A percentile compares a stretch with the other conserved stretches of the same genome.
These are phyloP conservation scores for Bipolaris gigantea DNA, from an alignment of 2,329 filamentous ascomycete genomes.

Conservation along the genomic window DNA sequence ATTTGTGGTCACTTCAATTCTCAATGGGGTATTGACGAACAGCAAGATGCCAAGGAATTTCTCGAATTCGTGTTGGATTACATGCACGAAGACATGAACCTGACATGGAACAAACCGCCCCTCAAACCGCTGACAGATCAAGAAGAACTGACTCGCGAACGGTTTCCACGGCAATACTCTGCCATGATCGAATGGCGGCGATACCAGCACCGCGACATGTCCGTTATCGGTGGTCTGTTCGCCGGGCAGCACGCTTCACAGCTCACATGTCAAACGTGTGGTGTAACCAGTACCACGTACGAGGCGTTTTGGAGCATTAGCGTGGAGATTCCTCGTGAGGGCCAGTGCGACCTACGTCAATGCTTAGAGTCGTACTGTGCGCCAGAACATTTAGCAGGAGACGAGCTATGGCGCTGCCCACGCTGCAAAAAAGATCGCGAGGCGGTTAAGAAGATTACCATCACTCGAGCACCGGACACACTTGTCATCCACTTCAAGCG, in stretches of 20 bases:
- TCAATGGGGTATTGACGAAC: constrained; percentile 71
- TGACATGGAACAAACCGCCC: constrained; percentile 61
- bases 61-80: constrained; percentile 79
- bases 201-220: constrained; percentile 69
- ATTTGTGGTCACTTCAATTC: constrained; percentile 66
- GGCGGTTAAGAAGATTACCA: constrained; percentile 69
- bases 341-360: constrained; percentile 64
- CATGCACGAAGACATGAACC: constrained; percentile 84
- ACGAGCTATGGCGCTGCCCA: constrained; percentile 72
- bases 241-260: constrained; percentile 69
- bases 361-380: constrained; percentile 71
- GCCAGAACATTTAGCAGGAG: constrained; percentile 67
- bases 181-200: constrained; percentile 73
- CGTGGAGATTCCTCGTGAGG: constrained; percentile 67
- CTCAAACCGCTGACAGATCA: constrained; percentile 60
- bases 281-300: constrained; percentile 66
- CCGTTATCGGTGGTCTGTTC: constrained; percentile 79
- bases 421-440: constrained; percentile 69
- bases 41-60: constrained; percentile 93
- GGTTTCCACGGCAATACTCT: constrained; percentile 64
- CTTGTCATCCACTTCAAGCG: constrained; percentile 78
- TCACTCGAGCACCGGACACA: constrained; percentile 77
- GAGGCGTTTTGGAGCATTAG: constrained; percentile 72
- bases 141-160: constrained; percentile 64
- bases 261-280: constrained; percentile 63